Evolutionary conservation across 2,329 filamentous ascomycete genomes (phyloP).

Genomic region (Cercospora nicotianae): DNA sequence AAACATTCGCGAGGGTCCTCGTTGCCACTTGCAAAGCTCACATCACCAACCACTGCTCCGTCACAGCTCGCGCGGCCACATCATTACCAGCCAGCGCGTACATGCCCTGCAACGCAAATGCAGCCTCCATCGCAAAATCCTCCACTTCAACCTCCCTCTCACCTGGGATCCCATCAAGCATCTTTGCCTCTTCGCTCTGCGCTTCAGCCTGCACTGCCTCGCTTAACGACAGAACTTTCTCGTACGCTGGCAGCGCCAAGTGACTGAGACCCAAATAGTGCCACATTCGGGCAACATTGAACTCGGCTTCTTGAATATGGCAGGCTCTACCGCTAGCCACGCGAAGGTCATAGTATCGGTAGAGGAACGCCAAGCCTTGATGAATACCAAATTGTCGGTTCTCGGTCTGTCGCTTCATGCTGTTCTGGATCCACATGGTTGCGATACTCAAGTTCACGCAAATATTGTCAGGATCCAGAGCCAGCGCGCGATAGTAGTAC

Average conservation of each 20-base stretch:
- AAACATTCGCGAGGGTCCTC: not conserved
- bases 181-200: slow-evolving; percentile 36
- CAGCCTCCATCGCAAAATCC: slow-evolving; percentile 68
- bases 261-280: slow-evolving; percentile 72
- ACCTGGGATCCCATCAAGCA: slow-evolving; percentile 37
- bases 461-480: slow-evolving; percentile 73
- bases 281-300: slow-evolving; percentile 75
- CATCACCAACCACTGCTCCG: slow-evolving; percentile 56
- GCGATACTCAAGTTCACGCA: slow-evolving; percentile 80
- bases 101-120: slow-evolving; percentile 70
- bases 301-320: slow-evolving; percentile 73
- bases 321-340: slow-evolving; percentile 42
- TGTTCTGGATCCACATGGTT: slow-evolving; percentile 82
- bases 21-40: slow-evolving; percentile 20
- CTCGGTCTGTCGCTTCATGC: slow-evolving; percentile 82
- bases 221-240: slow-evolving; percentile 55
- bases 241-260: slow-evolving; percentile 72
- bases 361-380: slow-evolving; percentile 80
- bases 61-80: slow-evolving; percentile 60
- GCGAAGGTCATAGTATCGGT: slow-evolving; percentile 67
- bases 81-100: slow-evolving; percentile 65
- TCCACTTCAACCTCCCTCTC: slow-evolving; percentile 42
- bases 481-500: slow-evolving; percentile 70
- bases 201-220: slow-evolving; percentile 45
- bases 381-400: slow-evolving; percentile 86